Evolutionary conservation across 495 filamentous ascomycete genomes (phyloP).

Genomic region (Friedmanniomyces endolithicus): DNA sequence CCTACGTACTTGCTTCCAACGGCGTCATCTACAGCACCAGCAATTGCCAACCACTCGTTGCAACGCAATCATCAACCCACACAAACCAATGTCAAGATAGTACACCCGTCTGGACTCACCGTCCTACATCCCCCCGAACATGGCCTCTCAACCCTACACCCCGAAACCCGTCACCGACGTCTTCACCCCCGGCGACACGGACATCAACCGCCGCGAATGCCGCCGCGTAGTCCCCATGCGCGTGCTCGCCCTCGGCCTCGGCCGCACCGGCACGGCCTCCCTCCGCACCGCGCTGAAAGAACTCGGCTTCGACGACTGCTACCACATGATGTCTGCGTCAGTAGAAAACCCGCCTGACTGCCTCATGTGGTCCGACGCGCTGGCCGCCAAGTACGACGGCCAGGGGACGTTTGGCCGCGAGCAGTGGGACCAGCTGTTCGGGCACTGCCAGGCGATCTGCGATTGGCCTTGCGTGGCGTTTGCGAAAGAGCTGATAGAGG

Average conservation of each 20-base stretch:
- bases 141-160: conserved; percentile 27
- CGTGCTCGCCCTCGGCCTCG: conserved; percentile 50
- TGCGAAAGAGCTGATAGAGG: conserved; percentile 53
- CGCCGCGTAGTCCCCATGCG: conserved; percentile 53
- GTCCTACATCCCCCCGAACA: conserved; percentile 4
- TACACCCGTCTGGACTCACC: too few relatives aligned
- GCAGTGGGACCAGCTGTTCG: conserved; percentile 57
- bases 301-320: conserved; percentile 49
- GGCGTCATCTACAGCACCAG: too few relatives aligned
- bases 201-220: conserved; percentile 50
- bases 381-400: conserved; percentile 52
- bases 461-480: conserved; percentile 57
- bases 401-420: conserved; percentile 47
- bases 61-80: too few relatives aligned
- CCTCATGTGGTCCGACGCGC: conserved; percentile 51
- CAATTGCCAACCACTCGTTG: too few relatives aligned
- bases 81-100: too few relatives aligned
- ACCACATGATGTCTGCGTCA: conserved; percentile 55
- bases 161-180: conserved; percentile 28
- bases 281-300: conserved; percentile 46
- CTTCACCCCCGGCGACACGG: conserved; percentile 44
- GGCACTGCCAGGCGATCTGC: conserved; percentile 52
- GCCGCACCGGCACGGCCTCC: conserved; percentile 56
- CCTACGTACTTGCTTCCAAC: too few relatives aligned
- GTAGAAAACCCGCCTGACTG: conserved; percentile 49